Evolutionary conservation across 352 stramenopile species (phyloP).

Genomic region (Detonula confervacea): DNA sequence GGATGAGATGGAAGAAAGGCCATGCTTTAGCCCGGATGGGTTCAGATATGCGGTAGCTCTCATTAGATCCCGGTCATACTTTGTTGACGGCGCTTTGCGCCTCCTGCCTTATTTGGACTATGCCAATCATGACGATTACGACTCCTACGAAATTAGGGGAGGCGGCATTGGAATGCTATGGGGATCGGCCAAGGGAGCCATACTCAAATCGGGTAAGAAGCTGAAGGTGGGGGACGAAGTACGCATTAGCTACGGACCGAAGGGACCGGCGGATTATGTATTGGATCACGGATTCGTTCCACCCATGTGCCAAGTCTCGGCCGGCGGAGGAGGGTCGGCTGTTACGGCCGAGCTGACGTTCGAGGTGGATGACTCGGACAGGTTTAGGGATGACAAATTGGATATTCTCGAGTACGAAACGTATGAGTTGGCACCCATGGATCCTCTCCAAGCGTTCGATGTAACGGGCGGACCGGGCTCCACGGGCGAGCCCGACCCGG

Average conservation of each 20-base stretch:
- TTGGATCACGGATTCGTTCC: conserved; percentile 86
- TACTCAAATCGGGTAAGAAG: conserved; percentile 40
- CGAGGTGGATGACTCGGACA: conserved; percentile 77
- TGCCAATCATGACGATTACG: conserved; percentile 82
- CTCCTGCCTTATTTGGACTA: conserved; percentile 84
- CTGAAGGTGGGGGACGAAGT: conserved; percentile 73
- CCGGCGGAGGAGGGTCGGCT: not conserved
- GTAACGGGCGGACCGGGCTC: conserved; percentile 56
- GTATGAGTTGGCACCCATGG: conserved; percentile 78
- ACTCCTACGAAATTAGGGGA: conserved; percentile 47
- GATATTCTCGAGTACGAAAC: conserved; percentile 85
- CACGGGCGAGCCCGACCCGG: conserved; percentile 77
- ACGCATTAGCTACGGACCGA: conserved; percentile 84
- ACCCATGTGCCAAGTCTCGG: conserved; percentile 20
- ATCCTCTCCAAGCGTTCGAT: conserved; percentile 78
- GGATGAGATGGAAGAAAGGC: conserved; percentile 39
- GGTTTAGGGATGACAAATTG: conserved; percentile 85
- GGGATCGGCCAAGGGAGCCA: conserved; percentile 64
- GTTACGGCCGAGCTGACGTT: conserved; percentile 72
- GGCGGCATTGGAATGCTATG: conserved; percentile 68
- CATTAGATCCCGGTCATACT: conserved; percentile 78
- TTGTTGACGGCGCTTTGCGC: conserved; percentile 80
- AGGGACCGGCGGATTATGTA: conserved; percentile 84
- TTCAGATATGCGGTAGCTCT: conserved; percentile 84
- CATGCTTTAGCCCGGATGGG: conserved; percentile 72